These are phyloP conservation scores for Saturnispora sekii DNA, from an alignment of 805 yeast species.

Conservation along the genomic window DNA sequence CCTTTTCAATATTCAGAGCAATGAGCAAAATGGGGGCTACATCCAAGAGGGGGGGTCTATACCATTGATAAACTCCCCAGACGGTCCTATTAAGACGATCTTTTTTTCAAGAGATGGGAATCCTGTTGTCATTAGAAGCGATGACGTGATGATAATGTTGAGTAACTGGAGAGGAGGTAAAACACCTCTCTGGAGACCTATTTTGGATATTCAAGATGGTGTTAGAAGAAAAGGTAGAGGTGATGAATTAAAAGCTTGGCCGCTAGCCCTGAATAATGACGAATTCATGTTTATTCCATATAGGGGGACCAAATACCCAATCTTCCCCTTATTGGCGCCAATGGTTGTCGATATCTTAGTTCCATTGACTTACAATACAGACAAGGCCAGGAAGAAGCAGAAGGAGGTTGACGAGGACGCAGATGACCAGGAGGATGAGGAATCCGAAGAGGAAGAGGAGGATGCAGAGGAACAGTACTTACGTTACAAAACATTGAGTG, in stretches of 20 bases:
- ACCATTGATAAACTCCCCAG: conserved; percentile 27
- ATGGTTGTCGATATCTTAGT: conserved; percentile 63
- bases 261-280: conserved; percentile 66
- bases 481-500: conserved; percentile 52
- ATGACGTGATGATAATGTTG: conserved; percentile 60
- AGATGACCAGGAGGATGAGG: conserved; percentile 37
- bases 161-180: conserved; percentile 62
- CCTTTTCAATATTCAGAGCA: conserved; percentile 21
- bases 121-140: conserved; percentile 79
- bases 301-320: conserved; percentile 65
- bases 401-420: conserved; percentile 12
- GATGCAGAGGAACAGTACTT: conserved; percentile 51
- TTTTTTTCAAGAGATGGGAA: conserved; percentile 86
- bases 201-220: conserved; percentile 51
- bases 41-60: conserved; percentile 36
- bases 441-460: conserved; percentile 27
- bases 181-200: conserved; percentile 83
- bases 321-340: conserved; percentile 78
- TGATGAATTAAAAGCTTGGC: conserved; percentile 71
- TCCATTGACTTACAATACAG: conserved; percentile 38
- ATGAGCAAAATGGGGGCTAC: conserved; percentile 28
- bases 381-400: conserved; percentile 14
- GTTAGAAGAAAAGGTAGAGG: conserved; percentile 45
- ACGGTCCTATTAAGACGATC: conserved; percentile 40
- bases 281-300: conserved; percentile 65